Evolutionary conservation across 495 filamentous ascomycete genomes (phyloP), one percentile per base, ranked within the genome.

Genomic region (Xylaria nigripes): DNA sequence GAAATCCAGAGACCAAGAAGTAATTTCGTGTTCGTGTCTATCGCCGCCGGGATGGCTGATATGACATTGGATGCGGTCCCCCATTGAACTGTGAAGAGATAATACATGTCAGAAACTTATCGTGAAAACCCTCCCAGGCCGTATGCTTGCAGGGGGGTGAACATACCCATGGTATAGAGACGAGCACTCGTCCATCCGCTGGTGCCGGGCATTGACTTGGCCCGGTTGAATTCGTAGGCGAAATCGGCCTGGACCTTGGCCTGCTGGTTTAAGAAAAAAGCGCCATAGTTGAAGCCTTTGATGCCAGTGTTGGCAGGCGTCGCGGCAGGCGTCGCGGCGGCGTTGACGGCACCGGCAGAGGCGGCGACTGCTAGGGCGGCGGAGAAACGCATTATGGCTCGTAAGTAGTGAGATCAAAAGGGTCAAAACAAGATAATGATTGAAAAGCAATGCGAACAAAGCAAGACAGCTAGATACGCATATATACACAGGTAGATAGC

Each of bases 281-380:
- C 64, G 53, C 86, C 87, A 62, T 88, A 85, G 76, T 90, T 90
- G 78, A 91, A 90, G 50, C 87, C 87, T 55, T 82, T 75, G 64
- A 70, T 72, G 56, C 71, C 77, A 32, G 69, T 57, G 48, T 78
- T 76, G 53, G 74, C 65, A 29, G 64, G 46, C 22, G 48, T 19
- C 7, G 55, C 57, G 53, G 74, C 65, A 29, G 64, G 46, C 22
- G 48, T 19, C 7, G 55, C 57, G 38, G 56, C 59, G 30, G 59
- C 60, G 29, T 57, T 59, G 19, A 56, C 62, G 10, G 53, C 55
- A 32, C 57, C 59, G 34, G 68, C 62, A 47, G 67, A 62, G 21
- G 69, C 61, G 53, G 62, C 69, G 56, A 70, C 32, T 9, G 32
- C 64, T 54, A 59, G 53, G 50, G 61, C 55, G n/a, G 61, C 45